phyloP scores from a whole-genome alignment of 2,329 filamentous ascomycete genomes.

The Alternaria metachromatica region DNA sequence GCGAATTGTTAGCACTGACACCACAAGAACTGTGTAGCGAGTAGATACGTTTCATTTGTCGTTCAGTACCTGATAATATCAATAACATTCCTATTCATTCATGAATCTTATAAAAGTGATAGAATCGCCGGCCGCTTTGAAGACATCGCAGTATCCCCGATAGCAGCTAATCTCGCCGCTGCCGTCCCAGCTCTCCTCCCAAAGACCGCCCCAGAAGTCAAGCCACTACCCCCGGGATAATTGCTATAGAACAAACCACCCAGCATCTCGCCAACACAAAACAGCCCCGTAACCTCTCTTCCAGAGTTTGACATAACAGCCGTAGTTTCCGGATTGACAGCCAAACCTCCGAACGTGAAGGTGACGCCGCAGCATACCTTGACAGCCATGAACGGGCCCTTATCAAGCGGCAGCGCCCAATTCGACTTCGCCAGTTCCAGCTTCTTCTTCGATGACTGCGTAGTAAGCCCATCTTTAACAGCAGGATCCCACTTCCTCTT shows the following conservation, averaged over 20 bases:
- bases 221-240: slow-evolving; percentile 67
- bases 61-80: no score
- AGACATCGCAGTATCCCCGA: neutral
- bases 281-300: slow-evolving; percentile 61
- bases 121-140: neutral
- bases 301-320: slow-evolving; percentile 58
- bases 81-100: no score
- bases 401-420: slow-evolving; percentile 66
- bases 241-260: slow-evolving; percentile 57
- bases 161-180: slow-evolving; percentile 24
- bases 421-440: slow-evolving; percentile 67
- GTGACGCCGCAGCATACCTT: slow-evolving; percentile 71
- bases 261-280: slow-evolving; percentile 70
- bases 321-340: slow-evolving; percentile 62
- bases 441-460: slow-evolving; percentile 56
- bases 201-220: slow-evolving; percentile 65
- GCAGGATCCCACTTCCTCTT: slow-evolving; percentile 63
- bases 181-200: slow-evolving; percentile 52
- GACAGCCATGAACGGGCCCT: slow-evolving; percentile 67
- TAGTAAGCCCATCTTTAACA: slow-evolving; percentile 67
- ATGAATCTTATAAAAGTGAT: neutral
- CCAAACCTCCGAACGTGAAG: slow-evolving; percentile 71
- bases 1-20: no score
- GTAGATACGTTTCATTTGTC: no score
- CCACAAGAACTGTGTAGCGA: no score